Percentiles rank a stretch among this genome's conserved stretches.
These are phyloP conservation scores for Mycena filopes DNA, from an alignment of 768 basidiomycete species.

Conservation along the genomic window DNA sequence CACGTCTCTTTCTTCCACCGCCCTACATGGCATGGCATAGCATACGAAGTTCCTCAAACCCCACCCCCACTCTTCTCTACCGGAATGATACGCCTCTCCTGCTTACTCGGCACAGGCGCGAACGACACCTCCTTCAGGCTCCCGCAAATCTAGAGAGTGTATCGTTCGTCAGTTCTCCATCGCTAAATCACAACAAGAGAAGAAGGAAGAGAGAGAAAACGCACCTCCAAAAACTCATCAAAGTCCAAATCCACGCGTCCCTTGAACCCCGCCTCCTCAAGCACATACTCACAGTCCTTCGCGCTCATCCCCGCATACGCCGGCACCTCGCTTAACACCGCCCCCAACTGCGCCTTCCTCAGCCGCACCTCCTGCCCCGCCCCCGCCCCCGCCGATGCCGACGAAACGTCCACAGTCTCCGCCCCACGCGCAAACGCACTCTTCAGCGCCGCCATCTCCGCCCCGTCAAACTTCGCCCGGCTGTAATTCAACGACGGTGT, in stretches of 20 bases:
- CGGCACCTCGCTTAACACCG: conserved; percentile 56
- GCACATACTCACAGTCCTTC: conserved; percentile 79
- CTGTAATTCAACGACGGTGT: conserved; percentile 38
- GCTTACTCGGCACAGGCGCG: conserved; percentile 43
- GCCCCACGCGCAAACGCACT: conserved; percentile 51
- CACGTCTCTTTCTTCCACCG: too few relatives aligned
- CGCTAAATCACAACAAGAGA: background rate
- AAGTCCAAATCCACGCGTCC: conserved; percentile 69
- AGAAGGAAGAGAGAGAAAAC: conserved; percentile 38
- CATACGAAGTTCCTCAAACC: too few relatives aligned
- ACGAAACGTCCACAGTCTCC: conserved; percentile 23
- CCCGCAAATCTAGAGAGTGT: conserved; percentile 70
- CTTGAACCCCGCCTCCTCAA: conserved; percentile 79
- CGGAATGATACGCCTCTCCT: conserved; percentile 54
- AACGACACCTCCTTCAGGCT: conserved; percentile 75
- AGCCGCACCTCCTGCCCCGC: conserved; percentile 49
- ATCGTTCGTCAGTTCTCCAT: background rate
- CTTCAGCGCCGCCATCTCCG: conserved; percentile 54
- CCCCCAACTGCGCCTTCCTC: conserved; percentile 50
- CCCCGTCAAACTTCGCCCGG: conserved; percentile 56
- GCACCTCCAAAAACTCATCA: conserved; percentile 90
- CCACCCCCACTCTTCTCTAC: conserved; percentile 69
- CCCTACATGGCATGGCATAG: too few relatives aligned
- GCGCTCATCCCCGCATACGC: conserved; percentile 70
- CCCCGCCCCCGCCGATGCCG: too few relatives aligned